Percentiles rank a stretch among this genome's conserved stretches.
Conservation (phyloP, 495 filamentous ascomycete genomes). For the Penicillium roqueforti region DNA sequence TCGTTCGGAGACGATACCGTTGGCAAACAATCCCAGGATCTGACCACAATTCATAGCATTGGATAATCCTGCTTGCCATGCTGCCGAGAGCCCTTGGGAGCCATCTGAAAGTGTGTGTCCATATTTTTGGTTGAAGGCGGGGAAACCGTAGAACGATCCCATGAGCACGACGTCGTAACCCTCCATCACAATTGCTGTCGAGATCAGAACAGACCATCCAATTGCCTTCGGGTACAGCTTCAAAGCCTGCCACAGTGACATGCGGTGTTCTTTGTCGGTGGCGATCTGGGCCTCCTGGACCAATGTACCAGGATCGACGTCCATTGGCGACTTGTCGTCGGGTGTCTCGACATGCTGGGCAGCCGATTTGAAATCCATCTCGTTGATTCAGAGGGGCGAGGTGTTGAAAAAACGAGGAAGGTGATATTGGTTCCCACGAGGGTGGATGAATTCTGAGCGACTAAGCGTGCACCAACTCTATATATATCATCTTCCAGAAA, state of each 20-base stretch:
- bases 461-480: no score
- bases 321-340: no score
- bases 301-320: no score
- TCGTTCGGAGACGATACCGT: conserved; percentile 61
- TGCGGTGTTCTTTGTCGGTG: conserved; percentile 31
- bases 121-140: conserved; percentile 60
- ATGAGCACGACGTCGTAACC: conserved; percentile 50
- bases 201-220: conserved; percentile 46
- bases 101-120: conserved; percentile 51
- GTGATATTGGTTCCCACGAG: no score
- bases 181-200: conserved; percentile 49
- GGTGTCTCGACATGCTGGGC: no score
- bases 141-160: conserved; percentile 40
- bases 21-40: conserved; percentile 63
- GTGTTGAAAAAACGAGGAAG: no score
- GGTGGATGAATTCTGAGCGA: no score
- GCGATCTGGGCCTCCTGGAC: conserved; percentile 1
- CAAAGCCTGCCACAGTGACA: conserved; percentile 37
- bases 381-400: no score
- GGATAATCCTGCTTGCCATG: conserved; percentile 66
- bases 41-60: conserved; percentile 60
- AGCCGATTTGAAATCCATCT: no score
- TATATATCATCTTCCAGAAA: no score
- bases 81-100: conserved; percentile 47
- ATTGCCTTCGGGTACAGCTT: conserved; percentile 51